Evolutionary conservation across 2,329 filamentous ascomycete genomes (phyloP), one percentile per base, ranked within the genome.

Genomic region (Penicillium brasilianum): DNA sequence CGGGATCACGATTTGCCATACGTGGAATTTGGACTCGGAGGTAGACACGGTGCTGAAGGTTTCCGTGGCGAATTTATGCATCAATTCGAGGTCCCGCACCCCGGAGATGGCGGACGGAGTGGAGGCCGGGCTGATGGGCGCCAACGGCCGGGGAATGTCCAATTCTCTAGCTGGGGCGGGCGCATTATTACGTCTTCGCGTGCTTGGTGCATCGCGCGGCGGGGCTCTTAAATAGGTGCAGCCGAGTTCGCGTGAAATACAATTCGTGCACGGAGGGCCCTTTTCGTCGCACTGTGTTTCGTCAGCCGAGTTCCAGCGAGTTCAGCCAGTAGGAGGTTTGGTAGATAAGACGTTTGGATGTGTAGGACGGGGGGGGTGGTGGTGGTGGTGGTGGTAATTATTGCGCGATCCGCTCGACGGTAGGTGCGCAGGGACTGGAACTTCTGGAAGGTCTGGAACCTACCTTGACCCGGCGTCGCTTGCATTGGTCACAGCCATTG

Each of bases 21-120:
- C 72, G 32, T 75, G 65, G 48, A 75, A 70, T 39, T 74, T 72
- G 0, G 70, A 65, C 2, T 68, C 56, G 13, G 71, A 63, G n/a
- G 71, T 74, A 53, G 69, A 74, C 14, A 83, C 74, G 39, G 77
- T 78, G 22, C 74, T 74, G 64, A 77, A 84, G 0, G 81, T 84
- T 18, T 74, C 76, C 0, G 79, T 82, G 1, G 81, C 78, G 76
- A 80, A 85, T 30, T 80, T 80, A 63, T 84, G 82, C 80, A 85
- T 83, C 48, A 85, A 68, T 60, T 84, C 82, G 9, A 85, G 74
- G 59, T 83, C 82, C 3, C 73, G 72, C 13, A 75, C 64, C 11
- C 66, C 63, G 25, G 70, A 68, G 41, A 61, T 60, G 18, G 59
- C 46, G 13, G 65, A 59, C 20, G 64, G 59, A 25, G 58, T 63